Evolutionary conservation across 768 basidiomycete genomes (phyloP).

Genomic region (Phylloporus sp.): DNA sequence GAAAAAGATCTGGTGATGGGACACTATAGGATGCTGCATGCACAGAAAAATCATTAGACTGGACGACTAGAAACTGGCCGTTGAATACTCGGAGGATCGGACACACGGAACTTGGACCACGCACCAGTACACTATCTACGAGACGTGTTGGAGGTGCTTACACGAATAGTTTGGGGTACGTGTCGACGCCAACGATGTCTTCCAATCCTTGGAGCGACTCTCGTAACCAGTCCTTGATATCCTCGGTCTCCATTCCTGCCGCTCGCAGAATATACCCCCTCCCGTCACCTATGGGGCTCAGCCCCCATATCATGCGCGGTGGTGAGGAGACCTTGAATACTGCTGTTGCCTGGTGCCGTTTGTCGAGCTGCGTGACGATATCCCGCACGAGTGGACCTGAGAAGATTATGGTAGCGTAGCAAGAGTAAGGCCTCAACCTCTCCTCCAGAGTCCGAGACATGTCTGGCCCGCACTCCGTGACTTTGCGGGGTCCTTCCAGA

Average conservation of each 20-base stretch:
- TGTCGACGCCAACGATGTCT: slow-evolving; percentile 54
- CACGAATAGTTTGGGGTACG: slow-evolving; percentile 58
- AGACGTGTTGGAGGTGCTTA: slow-evolving; percentile 24
- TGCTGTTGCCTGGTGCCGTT: slow-evolving; percentile 46
- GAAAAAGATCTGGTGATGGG: too few species aligned
- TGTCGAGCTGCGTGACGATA: slow-evolving; percentile 45
- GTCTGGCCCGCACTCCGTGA: slow-evolving; percentile 18
- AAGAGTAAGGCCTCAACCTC: slow-evolving; percentile 74
- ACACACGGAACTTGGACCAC: too few species aligned
- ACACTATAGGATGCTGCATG: too few species aligned
- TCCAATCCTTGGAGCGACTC: slow-evolving; percentile 48
- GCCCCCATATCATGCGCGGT: slow-evolving; percentile 73
- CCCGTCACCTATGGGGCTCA: slow-evolving; percentile 51
- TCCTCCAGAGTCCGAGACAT: slow-evolving; percentile 49
- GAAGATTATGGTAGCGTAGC: slow-evolving; percentile 84
- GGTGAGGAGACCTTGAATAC: slow-evolving; percentile 58
- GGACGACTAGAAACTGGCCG: too few species aligned
- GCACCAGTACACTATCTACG: too few species aligned
- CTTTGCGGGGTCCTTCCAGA: slow-evolving; percentile 47
- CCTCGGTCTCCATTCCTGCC: slow-evolving; percentile 73
- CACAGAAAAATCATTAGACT: too few species aligned
- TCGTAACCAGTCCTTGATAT: slow-evolving; percentile 65
- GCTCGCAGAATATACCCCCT: slow-evolving; percentile 60
- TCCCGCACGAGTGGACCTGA: slow-evolving; percentile 57
- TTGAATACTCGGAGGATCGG: too few species aligned